phyloP scores from a whole-genome alignment of 140 eudicot species.

The Bidens hawaiensis region DNA sequence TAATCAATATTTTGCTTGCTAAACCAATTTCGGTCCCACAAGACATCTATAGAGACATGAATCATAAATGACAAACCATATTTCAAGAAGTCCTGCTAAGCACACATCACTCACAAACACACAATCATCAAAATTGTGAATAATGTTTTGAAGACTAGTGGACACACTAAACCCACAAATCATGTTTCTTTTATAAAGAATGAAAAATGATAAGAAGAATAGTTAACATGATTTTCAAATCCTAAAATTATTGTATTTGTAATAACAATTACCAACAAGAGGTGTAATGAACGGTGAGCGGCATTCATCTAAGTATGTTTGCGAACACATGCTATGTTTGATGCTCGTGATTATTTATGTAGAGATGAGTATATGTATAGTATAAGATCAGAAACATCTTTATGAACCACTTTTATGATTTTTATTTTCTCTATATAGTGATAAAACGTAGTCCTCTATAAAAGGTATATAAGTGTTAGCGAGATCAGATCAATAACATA shows the following conservation, averaged over 20 bases:
- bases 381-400: too few species aligned
- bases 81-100: not conserved
- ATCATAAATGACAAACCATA: constrained; percentile 11
- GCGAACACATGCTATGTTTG: not conserved
- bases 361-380: not conserved
- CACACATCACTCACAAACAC: not conserved
- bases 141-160: not conserved
- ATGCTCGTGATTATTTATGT: not conserved
- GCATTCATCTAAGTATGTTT: too few species aligned
- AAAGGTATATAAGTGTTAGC: not conserved
- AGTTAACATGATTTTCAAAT: too few species aligned
- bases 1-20: constrained; percentile 9
- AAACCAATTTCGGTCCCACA: constrained; percentile 13
- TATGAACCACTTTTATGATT: not conserved
- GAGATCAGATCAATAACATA: not conserved
- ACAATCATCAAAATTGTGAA: not conserved
- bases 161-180: not conserved
- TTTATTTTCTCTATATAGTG: too few species aligned
- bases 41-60: not conserved
- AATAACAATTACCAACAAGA: not conserved
- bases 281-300: not conserved
- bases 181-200: too few species aligned
- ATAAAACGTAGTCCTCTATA: not conserved
- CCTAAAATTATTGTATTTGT: too few species aligned
- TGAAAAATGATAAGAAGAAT: too few species aligned